A percentile compares a stretch with the other conserved stretches of the same genome.
phyloP scores from a whole-genome alignment of 2,329 filamentous ascomycete species.

The Calonectria multiphialidica region DNA sequence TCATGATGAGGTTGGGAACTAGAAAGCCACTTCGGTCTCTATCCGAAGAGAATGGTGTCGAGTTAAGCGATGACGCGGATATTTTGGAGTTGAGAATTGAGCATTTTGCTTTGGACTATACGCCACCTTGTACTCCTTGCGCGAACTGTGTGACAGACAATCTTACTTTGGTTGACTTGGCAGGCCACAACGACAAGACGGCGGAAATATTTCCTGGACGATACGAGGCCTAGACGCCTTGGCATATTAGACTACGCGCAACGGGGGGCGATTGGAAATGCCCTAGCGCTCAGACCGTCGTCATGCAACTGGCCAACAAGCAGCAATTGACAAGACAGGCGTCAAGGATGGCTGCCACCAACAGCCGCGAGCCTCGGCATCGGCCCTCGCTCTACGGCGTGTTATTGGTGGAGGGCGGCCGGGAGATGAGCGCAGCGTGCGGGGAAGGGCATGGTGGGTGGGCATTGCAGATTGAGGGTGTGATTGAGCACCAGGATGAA shows the following conservation, averaged over 20 bases:
- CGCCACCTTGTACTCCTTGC: background rate
- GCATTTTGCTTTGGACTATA: background rate
- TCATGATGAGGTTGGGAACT: constrained; percentile 12
- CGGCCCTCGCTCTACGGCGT: constrained; percentile 13
- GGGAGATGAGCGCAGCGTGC: constrained; percentile 25
- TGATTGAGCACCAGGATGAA: constrained; percentile 1
- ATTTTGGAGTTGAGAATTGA: constrained; percentile 21
- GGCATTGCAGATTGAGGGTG: constrained; percentile 13
- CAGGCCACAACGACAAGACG: background rate
- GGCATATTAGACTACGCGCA: background rate
- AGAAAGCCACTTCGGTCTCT: constrained; percentile 31
- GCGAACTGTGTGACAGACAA: background rate
- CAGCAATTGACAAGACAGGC: background rate
- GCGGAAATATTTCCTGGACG: background rate
- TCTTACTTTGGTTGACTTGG: background rate
- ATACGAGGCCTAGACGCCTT: background rate
- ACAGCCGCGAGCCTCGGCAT: constrained; percentile 24
- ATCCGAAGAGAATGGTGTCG: constrained; percentile 28
- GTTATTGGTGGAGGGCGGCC: constrained; percentile 20
- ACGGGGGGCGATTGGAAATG: constrained; percentile 14
- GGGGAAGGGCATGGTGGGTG: constrained; percentile 13
- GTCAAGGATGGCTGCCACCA: constrained; percentile 3
- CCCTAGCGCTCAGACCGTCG: constrained; percentile 1
- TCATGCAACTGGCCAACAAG: background rate
- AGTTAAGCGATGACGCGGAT: background rate